Evolutionary conservation across 2,329 filamentous ascomycete species (phyloP), one percentile per base, ranked within the genome.

Genomic region (Ceratocystis ficicola): DNA sequence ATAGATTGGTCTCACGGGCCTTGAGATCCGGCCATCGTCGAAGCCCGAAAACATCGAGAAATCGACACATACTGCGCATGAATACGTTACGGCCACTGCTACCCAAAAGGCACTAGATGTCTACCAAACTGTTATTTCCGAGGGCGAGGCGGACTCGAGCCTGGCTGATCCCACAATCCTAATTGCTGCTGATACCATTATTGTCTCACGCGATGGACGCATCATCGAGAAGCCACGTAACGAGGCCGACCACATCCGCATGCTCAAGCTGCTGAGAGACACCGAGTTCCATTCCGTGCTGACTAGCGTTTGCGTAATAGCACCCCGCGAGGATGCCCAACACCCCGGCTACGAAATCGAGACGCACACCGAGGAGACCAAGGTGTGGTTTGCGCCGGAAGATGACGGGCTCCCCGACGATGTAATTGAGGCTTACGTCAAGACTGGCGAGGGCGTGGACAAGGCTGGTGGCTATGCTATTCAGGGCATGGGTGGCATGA

Each of bases 401-500:
- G 71, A 72, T 15, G 78, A 82, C 17, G 83, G 83, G 2, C 73
- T 85, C 67, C 77, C 79, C 15, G 93, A 99, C 76, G 91, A 95
- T 68, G 82, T 96, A 70, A 86, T 97, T 67, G 79, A 90, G 70
- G 83, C 78, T 4, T 92, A 92, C 73, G 87, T 92, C 67, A 82
- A 81, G 72, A 96, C 93, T 25, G 81, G 93, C 65, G 94, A 99
- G 78, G 94, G 94, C 1, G 91, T 85, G 10, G 94, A 97, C 75
- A 99, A 97, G 79, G 94, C 94, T 0, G 94, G 94, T 1, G 94
- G 94, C 0, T 99, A 99, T 75, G 94, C 90, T 1, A 83, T 99
- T 64, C 94, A 99, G 76, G 94, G 93, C 0, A 79, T 93, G 10
- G 94, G 89, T 1, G 87, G 89, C 7, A 86, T 96, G 73, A 80